Conservation (phyloP, 1,284 basidiomycete genomes). For the Neolentinus lepideus region DNA sequence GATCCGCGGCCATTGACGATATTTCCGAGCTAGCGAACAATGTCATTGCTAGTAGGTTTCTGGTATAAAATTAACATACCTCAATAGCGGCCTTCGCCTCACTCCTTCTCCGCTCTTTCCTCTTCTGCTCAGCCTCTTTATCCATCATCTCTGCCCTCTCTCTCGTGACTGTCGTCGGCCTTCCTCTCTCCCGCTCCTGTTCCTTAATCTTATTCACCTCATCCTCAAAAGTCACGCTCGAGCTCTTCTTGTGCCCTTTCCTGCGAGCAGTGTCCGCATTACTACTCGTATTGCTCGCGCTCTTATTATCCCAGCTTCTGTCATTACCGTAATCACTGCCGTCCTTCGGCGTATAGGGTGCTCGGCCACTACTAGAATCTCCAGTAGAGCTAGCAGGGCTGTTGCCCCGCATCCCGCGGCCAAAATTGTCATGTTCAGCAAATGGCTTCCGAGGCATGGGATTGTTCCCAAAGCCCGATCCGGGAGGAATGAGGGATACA, state of each 20-base stretch:
- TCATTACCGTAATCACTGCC: conserved; percentile 56
- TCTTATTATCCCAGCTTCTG: conserved; percentile 6
- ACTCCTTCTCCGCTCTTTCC: conserved; percentile 60
- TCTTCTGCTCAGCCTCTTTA: conserved; percentile 35
- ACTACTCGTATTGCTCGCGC: conserved; percentile 5
- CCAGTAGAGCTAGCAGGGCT: conserved; percentile 76
- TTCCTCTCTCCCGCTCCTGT: conserved; percentile 15
- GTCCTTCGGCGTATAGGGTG: conserved; percentile 66
- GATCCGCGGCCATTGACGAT: conserved; percentile 71
- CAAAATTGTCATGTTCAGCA: conserved; percentile 19
- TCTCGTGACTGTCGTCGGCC: conserved; percentile 1
- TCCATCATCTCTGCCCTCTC: conserved; percentile 25
- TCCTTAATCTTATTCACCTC: conserved; percentile 14
- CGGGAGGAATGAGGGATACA: conserved; percentile 9
- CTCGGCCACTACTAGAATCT: conserved; percentile 65
- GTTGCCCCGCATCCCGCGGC: conserved; percentile 29
- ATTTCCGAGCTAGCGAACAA: conserved; percentile 57
- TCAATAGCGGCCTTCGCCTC: conserved; percentile 77
- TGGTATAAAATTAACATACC: conserved; percentile 32
- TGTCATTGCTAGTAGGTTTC: not conserved
- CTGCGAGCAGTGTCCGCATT: conserved; percentile 7
- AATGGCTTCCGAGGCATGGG: conserved; percentile 36
- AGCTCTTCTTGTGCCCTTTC: conserved; percentile 35
- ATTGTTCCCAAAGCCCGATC: conserved; percentile 3
- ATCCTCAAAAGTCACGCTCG: conserved; percentile 57